Evolutionary conservation across 1,139 yeast species (phyloP), one percentile per base, ranked within the genome.

Genomic region (Candida glucosophila): DNA sequence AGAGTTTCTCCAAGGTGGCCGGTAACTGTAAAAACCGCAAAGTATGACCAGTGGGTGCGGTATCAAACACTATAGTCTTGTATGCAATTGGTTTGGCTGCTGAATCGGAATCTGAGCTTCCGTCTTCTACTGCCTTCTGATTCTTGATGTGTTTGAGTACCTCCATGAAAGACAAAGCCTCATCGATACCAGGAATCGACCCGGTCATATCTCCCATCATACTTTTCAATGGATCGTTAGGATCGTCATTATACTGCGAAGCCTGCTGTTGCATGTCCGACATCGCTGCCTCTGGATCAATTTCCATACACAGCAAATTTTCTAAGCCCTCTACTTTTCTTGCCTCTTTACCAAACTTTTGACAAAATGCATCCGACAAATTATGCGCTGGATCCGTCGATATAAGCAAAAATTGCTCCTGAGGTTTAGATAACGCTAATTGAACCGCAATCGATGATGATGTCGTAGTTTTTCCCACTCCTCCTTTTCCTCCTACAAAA

Each of bases 301-400:
- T 90, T 56, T 90, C 98, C 98, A 90, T 90, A 62, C 97, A 93
- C 22, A 88, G 79, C 44, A 90, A 68, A 49, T 90, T 90, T 24
- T 69, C 49, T 56, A 88, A 69, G 1, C 97, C 97, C 22, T 90
- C 85, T 15, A 90, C 97, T 31, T 77, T 71, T 46, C 95, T 73
- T 6, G 98, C 97, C 43, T 90, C 98, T 51, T 90, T 90, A 41
- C 94, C 94, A 47, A 90, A 90, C 53, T 90, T 90, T 52, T 90
- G 98, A 49, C 95, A 95, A 56, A 90, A 90, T 1, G 98, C 98
- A 53, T 90, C 98, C 17, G 95, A 81, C 42, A 90, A 67, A 52
- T 90, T 90, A 55, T 90, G 98, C 4, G 98, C 98, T 14, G 98
- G 98, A 56, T 90, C 98, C 1, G 98, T 90, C 15, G 97, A 88